phyloP scores from a whole-genome alignment of 257 asterid genomes.

The Ligustrum vulgare region DNA sequence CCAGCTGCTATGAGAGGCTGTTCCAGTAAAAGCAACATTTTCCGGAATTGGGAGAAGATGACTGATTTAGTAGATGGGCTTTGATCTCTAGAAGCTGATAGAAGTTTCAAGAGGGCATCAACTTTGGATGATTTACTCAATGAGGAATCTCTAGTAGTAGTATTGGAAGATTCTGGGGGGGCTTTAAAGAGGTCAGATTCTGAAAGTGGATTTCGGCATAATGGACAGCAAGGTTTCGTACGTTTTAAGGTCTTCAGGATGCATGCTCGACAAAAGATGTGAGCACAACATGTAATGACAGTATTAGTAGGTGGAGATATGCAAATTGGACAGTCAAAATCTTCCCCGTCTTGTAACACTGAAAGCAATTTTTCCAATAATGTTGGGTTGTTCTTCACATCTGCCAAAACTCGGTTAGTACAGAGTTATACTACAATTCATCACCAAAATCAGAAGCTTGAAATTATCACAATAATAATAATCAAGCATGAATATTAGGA shows the following conservation, averaged over 20 bases:
- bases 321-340: constrained; percentile 72
- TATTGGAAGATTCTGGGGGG: constrained; percentile 52
- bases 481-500: not conserved
- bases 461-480: not conserved
- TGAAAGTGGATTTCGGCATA: constrained; percentile 72
- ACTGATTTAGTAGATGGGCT: constrained; percentile 61
- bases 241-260: constrained; percentile 63
- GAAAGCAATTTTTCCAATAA: constrained; percentile 56
- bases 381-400: constrained; percentile 64
- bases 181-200: constrained; percentile 63
- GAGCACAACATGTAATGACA: constrained; percentile 66
- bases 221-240: constrained; percentile 66
- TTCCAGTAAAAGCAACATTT: constrained; percentile 72
- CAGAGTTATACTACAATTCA: not conserved
- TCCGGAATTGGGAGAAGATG: constrained; percentile 78
- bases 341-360: constrained; percentile 70
- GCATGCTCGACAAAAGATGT: constrained; percentile 73
- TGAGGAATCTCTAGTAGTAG: constrained; percentile 22
- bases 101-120: constrained; percentile 56
- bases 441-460: not conserved
- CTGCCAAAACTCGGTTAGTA: constrained; percentile 28
- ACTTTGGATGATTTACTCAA: constrained; percentile 68
- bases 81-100: constrained; percentile 45
- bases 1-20: constrained; percentile 67
- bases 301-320: constrained; percentile 59